These are phyloP conservation scores for Poterioochromonas sp. DNA, from an alignment of 352 stramenopile species.

Conservation along the genomic window DNA sequence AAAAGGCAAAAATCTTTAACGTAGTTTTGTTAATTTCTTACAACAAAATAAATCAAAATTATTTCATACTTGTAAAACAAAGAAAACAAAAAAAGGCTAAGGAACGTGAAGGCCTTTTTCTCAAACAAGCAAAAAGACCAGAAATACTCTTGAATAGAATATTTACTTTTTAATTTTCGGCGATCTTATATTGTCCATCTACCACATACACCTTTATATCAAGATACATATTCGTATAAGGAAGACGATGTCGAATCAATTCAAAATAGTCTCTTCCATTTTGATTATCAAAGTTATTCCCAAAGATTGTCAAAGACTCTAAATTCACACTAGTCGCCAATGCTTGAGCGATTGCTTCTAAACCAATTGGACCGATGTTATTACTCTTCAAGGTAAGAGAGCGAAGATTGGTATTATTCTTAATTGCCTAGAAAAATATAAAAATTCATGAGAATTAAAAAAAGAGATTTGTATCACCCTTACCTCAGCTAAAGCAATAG, in stretches of 20 bases:
- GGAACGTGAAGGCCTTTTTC: too few species aligned
- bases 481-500: slow-evolving; percentile 13
- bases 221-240: neutral
- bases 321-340: neutral
- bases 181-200: slow-evolving; percentile 13
- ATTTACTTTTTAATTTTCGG: too few species aligned
- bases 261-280: neutral
- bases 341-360: slow-evolving; percentile 3
- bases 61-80: too few species aligned
- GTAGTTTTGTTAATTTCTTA: too few species aligned
- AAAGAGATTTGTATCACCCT: neutral
- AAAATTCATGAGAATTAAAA: neutral
- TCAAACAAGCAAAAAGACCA: too few species aligned
- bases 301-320: neutral
- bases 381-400: neutral
- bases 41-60: too few species aligned
- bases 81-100: too few species aligned
- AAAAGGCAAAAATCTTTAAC: too few species aligned
- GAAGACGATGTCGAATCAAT: neutral
- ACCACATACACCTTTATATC: slow-evolving; percentile 23
- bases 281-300: neutral
- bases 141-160: too few species aligned
- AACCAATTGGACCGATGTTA: neutral
- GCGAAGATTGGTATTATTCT: neutral
- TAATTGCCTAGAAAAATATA: slow-evolving; percentile 7